These are phyloP conservation scores for Flaveria bidentis DNA, from an alignment of 129 eudicot species.

Conservation along the genomic window DNA sequence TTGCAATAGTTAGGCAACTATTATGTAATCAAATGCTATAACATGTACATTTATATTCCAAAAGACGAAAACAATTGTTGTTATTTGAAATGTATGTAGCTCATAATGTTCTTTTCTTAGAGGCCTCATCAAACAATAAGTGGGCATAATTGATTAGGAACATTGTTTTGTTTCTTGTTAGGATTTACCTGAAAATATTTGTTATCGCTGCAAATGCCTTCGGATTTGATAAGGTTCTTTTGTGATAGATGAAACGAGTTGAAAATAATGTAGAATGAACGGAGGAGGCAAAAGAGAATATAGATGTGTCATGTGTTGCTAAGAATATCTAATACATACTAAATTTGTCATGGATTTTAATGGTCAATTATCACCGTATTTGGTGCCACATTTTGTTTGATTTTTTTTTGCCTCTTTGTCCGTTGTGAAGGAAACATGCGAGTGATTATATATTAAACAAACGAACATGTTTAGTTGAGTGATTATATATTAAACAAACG, in stretches of 20 bases:
- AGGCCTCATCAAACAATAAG: too few species aligned
- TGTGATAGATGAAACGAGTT: background rate
- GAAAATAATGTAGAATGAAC: background rate
- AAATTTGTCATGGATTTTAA: slow-evolving; percentile 5
- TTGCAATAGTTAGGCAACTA: background rate
- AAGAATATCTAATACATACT: background rate
- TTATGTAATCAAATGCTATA: background rate
- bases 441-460: too few species aligned
- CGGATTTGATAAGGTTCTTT: background rate
- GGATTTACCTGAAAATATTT: background rate
- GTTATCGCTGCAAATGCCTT: background rate
- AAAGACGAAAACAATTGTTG: background rate
- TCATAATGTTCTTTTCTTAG: too few species aligned
- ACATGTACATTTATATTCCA: background rate
- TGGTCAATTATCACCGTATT: slow-evolving; percentile 3
- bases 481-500: too few species aligned
- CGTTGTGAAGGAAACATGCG: background rate
- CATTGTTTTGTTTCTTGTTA: background rate
- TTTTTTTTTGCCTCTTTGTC: background rate
- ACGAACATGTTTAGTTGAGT: too few species aligned
- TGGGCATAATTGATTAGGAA: background rate
- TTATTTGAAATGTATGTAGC: background rate
- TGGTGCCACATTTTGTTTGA: background rate
- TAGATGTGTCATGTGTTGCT: background rate
- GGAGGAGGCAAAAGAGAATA: background rate